A percentile compares a stretch with the other conserved stretches of the same genome.
Evolutionary conservation across 2,329 filamentous ascomycete genomes (phyloP).

Genomic region (Microsporum audouinii): DNA sequence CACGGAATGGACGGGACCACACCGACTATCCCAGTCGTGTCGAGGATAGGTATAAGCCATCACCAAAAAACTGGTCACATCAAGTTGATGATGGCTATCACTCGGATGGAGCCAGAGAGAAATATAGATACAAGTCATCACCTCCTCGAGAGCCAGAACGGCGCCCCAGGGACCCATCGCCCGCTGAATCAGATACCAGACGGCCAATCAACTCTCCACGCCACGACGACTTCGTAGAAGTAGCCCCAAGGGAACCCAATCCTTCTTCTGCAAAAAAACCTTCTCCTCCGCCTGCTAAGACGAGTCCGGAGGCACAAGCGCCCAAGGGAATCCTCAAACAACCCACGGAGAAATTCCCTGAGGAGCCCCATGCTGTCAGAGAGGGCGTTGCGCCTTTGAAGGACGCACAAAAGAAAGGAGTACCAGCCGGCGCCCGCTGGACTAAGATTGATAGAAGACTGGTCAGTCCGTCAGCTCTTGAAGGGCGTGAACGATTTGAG

Average conservation of each 20-base stretch:
- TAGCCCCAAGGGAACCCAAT: background rate
- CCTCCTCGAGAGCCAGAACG: background rate
- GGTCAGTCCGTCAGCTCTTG: conserved; percentile 79
- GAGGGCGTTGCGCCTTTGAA: conserved; percentile 93
- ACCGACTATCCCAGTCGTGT: conserved; percentile 13
- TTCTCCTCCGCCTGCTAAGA: conserved; percentile 45
- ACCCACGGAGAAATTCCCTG: conserved; percentile 72
- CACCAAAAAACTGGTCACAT: background rate
- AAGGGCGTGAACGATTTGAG: conserved; percentile 78
- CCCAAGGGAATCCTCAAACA: conserved; percentile 78
- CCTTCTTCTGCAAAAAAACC: background rate
- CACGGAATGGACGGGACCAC: conserved; percentile 18
- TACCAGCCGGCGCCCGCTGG: conserved; percentile 72
- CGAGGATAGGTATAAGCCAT: background rate
- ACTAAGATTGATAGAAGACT: conserved; percentile 82
- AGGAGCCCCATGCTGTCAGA: conserved; percentile 68
- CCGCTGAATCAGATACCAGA: background rate
- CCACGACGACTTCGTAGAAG: background rate
- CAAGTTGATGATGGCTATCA: background rate
- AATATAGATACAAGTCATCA: background rate
- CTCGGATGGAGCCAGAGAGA: conserved; percentile 5
- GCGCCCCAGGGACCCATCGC: background rate
- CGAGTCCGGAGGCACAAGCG: conserved; percentile 22
- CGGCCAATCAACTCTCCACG: background rate
- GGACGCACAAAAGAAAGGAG: conserved; percentile 62